Base-by-base conservation (phyloP, 2,329 filamentous ascomycete species). In the Amylocarpus encephaloides region DNA sequence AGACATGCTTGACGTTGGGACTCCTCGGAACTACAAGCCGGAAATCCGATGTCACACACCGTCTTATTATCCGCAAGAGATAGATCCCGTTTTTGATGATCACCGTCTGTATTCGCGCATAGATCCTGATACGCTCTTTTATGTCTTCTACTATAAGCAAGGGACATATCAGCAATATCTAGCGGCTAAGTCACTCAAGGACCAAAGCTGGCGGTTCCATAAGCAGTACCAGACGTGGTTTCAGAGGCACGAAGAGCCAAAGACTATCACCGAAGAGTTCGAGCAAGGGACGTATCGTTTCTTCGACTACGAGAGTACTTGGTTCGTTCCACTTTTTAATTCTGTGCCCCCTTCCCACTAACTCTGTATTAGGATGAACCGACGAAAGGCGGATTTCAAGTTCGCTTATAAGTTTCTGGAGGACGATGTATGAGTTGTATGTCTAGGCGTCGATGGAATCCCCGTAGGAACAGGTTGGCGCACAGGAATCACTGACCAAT, bases 211-310 rank as follows among this genome's bases (percentile, higher is more conserved):
- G 93, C 81, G 93, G 50, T 98, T 98, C 68, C 93, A 98, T 73
- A 98, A 98, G 75, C 93, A 97, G 69, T 98, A 98, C 67, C 93
- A 95, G 70, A 98, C 93, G 1, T 98, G 93, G 93, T 98, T 98
- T 66, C 93, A 98, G 70, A 80, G 93, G 46, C 93, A 98, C 60
- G 93, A 98, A 66, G 93, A 98, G 73, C 93, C 93, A 15, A 98
- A 98, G 76, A 91, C 84, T 62, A 98, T 98, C 65, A 97, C 93
- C 0, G 93, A 98, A 70, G 93, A 98, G 71, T 97, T 89, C 66
- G 93, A 98, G 72, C 93, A 98, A 71, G 93, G 93, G 56, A 98
- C 93, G 19, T 98, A 98, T 74, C 85, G 93, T 45, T 98, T 98
- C 76, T 98, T 98, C 70, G 93, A 98, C 71, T 98, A 98, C 67